A percentile compares a stretch with the other conserved stretches of the same genome.
phyloP scores from a whole-genome alignment of 2,329 filamentous ascomycete species.

The Ophiostoma quercus region DNA sequence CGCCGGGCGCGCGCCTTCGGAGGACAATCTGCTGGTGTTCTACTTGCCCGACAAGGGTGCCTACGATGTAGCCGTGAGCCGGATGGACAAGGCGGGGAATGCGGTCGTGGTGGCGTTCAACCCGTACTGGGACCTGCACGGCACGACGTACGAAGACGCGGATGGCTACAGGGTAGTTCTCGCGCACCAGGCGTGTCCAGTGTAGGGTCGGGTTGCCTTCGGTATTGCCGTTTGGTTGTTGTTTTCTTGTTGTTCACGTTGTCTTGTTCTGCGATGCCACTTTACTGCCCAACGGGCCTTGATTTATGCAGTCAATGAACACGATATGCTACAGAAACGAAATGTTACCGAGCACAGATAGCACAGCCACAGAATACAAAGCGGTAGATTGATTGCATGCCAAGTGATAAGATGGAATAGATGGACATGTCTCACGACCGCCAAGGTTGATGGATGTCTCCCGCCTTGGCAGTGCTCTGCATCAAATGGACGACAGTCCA shows the following conservation, averaged over 20 bases:
- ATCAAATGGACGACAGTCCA: too few relatives aligned
- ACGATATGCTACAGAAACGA: not conserved
- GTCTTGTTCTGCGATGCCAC: not conserved
- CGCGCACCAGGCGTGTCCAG: constrained; percentile 31
- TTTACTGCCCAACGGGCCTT: not conserved
- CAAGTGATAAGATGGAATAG: not conserved
- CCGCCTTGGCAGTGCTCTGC: not conserved
- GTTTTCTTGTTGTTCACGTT: too few relatives aligned
- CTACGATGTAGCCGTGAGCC: constrained; percentile 33
- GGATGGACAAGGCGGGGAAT: constrained; percentile 37
- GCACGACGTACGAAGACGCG: constrained; percentile 42
- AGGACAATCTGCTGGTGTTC: constrained; percentile 43
- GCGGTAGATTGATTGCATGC: not conserved
- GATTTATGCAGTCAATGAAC: not conserved
- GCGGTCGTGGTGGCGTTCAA: constrained; percentile 38
- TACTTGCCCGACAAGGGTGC: constrained; percentile 36
- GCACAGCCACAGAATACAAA: not conserved
- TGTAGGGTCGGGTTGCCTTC: not conserved
- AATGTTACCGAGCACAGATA: not conserved
- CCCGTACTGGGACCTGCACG: constrained; percentile 42
- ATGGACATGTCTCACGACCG: not conserved
- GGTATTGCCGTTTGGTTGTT: not conserved
- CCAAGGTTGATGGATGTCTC: not conserved
- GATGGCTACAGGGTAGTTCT: constrained; percentile 44
- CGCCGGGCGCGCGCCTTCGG: constrained; percentile 37